A percentile compares a stretch with the other conserved stretches of the same genome.
These are phyloP conservation scores for Leishmania tropica DNA, from an alignment of 208 protist genomes.

Conservation along the genomic window DNA sequence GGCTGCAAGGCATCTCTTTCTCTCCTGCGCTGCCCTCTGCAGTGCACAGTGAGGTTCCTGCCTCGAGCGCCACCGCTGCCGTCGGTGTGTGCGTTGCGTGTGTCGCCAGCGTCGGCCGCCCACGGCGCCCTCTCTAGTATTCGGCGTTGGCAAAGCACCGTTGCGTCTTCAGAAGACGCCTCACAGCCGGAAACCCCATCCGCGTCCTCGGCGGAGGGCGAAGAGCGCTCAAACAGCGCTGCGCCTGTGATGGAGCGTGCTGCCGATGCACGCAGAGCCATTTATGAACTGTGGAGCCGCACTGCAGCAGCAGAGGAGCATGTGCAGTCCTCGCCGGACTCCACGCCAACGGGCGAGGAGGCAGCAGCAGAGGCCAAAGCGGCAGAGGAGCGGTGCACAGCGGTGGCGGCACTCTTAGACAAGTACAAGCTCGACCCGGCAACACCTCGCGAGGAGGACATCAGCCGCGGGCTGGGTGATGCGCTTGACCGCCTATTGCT, in stretches of 20 bases:
- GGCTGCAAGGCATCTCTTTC: conserved; percentile 13
- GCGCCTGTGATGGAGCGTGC: conserved; percentile 68
- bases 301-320: conserved; percentile 20
- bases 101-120: not conserved
- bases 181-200: not conserved
- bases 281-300: conserved; percentile 69
- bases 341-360: conserved; percentile 5
- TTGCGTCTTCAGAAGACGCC: not conserved
- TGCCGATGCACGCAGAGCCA: conserved; percentile 66
- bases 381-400: conserved; percentile 32
- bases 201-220: not conserved
- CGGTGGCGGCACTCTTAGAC: conserved; percentile 39
- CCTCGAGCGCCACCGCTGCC: not conserved
- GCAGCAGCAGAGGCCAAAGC: conserved; percentile 17
- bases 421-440: conserved; percentile 59
- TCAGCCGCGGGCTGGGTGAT: conserved; percentile 81
- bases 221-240: not conserved
- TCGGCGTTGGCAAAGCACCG: conserved; percentile 14
- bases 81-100: not conserved
- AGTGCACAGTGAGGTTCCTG: not conserved
- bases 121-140: not conserved
- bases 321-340: conserved; percentile 3
- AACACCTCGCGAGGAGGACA: conserved; percentile 74
- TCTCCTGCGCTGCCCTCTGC: conserved; percentile 7
- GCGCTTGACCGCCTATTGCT: conserved; percentile 86